Base-by-base conservation (phyloP, 257 asterid species). In the Nicotiana tomentosiformis region DNA sequence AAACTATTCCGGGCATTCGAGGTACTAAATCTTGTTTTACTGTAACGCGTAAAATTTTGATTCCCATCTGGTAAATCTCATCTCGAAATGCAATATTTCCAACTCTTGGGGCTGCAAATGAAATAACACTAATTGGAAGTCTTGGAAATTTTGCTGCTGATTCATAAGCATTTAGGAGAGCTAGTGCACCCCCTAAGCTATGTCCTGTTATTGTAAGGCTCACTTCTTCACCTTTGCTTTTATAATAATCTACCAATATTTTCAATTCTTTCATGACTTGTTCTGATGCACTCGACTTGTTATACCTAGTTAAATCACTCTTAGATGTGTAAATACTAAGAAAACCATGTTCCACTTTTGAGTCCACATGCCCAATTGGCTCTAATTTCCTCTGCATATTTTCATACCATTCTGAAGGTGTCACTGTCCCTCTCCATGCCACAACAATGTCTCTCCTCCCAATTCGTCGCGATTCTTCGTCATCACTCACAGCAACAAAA, bases 31-130 rank as follows among this genome's bases (percentile, higher is more conserved):
- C 98, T 30, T 94, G 97, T n/a, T 89, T 92, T 1, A 84, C 1
- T 1, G 93, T 91, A 2, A 94, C 84, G 1, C 96, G 92, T 33
- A 94, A 62, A 0, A 94, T 91, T 33, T 90, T 94, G 0, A 94
- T 87, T 0, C 95, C 93, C 90, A 91, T 81, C 46, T 85, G 93
- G 61, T 90, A 90, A 2, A 94, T 85, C 37, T 94, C 95, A 9
- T 94, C 97, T 7, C 95, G 89, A n/a, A 94, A 92, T 0, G 97
- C 96, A 4, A 91, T 91, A 86, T 94, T 94, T 0, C 97, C 97
- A 3, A 94, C 97, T 26, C 97, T 87, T 0, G 98, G 98, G n/a
- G 97, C 83, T 0, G 92, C 94, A 70, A 93, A 94, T 0, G 98
- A 94, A 39, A 92, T 60, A 15, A 92, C 94, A 57, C 91, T 89